Base-by-base conservation (phyloP, 768 basidiomycete genomes). In the Serendipita sp. region DNA sequence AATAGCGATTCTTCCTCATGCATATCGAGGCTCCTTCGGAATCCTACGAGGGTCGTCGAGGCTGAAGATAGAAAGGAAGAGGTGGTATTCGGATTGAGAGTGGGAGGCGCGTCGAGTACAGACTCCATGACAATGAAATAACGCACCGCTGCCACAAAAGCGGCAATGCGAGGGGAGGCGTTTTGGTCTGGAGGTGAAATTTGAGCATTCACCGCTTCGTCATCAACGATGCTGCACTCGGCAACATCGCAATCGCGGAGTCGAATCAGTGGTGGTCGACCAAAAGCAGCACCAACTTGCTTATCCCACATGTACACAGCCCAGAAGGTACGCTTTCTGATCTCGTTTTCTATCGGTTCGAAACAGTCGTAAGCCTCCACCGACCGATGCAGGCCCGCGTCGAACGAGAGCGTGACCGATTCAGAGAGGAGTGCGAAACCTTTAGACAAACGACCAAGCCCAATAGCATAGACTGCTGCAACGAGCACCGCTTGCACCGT, bases 221-320 rank as follows among this genome's bases (percentile, higher is more conserved):
- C 93, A 70, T 94, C 93, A 20, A 93, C 82, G 20, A 87, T 77
- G 3, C 83, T 74, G 1, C 91, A 90, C 70, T 94, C 93, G 3
- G 82, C 79, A n/a, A 93, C 86, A 69, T 96, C 92, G 72, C 90
- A 93, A 70, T 95, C 92, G 65, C 89, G 79, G 65, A 94, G 73
- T 50, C 91, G 81, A 67, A 96, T 79, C 77, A 93, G 81, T 2
- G 91, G 83, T 33, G 92, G 92, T 26, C 92, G 78, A 26, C 93
- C 92, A 71, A 95, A 94, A 72, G 90, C 86, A 63, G 88, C 86
- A 11, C 83, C 77, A 4, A 92, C 82, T 69, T 94, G 92, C 74
- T 96, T 95, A 74, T 96, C 93, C 93, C 93, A 95, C 58, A 90
- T 80, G 73, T 95, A 96, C 28, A 94, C 90, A 64, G 90, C 90